phyloP scores from a whole-genome alignment of 805 yeast species.

The Kurtzmaniella fragi region DNA sequence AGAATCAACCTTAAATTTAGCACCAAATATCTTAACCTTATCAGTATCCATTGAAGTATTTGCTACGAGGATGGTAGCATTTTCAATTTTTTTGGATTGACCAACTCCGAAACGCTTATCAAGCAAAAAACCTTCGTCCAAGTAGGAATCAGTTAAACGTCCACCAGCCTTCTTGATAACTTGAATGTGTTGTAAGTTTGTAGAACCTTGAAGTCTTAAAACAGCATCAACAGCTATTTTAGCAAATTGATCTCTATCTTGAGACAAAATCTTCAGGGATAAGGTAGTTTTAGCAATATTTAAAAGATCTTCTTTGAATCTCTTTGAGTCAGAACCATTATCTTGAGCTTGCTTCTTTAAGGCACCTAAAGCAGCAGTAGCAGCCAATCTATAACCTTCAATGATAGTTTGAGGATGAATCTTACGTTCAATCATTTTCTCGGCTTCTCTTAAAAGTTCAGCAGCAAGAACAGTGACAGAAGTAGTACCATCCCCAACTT shows the following conservation, averaged over 20 bases:
- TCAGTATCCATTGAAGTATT: constrained; percentile 97
- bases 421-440: constrained; percentile 81
- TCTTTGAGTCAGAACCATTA: constrained; percentile 50
- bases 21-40: constrained; percentile 95
- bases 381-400: constrained; percentile 90
- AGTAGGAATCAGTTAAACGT: constrained; percentile 80
- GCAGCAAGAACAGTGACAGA: constrained; percentile 89
- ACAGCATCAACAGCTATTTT: constrained; percentile 92
- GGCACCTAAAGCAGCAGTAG: constrained; percentile 78
- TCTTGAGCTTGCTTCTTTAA: constrained; percentile 74
- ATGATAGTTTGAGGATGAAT: constrained; percentile 98
- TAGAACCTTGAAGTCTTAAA: constrained; percentile 77
- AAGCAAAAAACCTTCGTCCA: constrained; percentile 93
- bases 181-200: constrained; percentile 88
- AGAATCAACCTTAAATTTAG: constrained; percentile 93
- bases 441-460: constrained; percentile 91
- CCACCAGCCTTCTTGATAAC: constrained; percentile 94
- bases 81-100: constrained; percentile 80
- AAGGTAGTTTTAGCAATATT: constrained; percentile 91
- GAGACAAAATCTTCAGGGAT: constrained; percentile 90
- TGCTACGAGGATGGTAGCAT: constrained; percentile 86
- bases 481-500: constrained; percentile 98
- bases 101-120: constrained; percentile 90
- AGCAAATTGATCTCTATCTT: constrained; percentile 87
- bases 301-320: constrained; percentile 70